Evolutionary conservation across 768 basidiomycete species (phyloP), one percentile per base, ranked within the genome.

Genomic region (Leucosporidium yakuticum): DNA sequence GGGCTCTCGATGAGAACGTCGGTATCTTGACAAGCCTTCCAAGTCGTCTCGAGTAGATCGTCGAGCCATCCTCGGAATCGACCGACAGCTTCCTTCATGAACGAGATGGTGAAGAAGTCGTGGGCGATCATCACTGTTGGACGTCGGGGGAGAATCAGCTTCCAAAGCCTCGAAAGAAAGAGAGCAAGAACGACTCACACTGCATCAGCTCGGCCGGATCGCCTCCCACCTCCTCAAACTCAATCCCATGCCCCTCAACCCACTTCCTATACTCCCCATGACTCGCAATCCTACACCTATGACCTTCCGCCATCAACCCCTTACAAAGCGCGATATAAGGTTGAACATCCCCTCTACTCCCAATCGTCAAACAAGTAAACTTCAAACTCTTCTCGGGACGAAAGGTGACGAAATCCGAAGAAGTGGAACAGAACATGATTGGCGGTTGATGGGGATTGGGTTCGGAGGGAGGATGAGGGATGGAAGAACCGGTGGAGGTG

Each of bases 51-150:
- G 56, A 99, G 84, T 12, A 99, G 83, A 77, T 99, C 96, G 76
- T 99, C 96, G 49, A 98, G 81, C 95, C 95, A 98, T 15, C 92
- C 93, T 62, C 96, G 88, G 81, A 98, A 98, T 89, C 95, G 77
- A 34, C 54, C 68, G 48, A 98, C 77, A 17, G 87, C 88, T 77
- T 99, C 96, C 78, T 88, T 93, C 78, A 97, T 80, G 80, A 98
- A 98, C 0, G 92, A 86, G 48, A 98, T 88, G 0, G 95, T 96
- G 77, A 97, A 99, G 65, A 88, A 96, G 69, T 96, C 96, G 79
- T 99, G 97, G 79, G 97, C 95, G 44, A 98, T 88, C 78, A 94
- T 98, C 71, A 99, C 91, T 68, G 59, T n/a, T 5, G 8, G 44
- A 25, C 39, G 39, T 12, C 2, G 39, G 49, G 51, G 59, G n/a